phyloP scores from a whole-genome alignment of 345 rosid genomes.

The Salix caprea region DNA sequence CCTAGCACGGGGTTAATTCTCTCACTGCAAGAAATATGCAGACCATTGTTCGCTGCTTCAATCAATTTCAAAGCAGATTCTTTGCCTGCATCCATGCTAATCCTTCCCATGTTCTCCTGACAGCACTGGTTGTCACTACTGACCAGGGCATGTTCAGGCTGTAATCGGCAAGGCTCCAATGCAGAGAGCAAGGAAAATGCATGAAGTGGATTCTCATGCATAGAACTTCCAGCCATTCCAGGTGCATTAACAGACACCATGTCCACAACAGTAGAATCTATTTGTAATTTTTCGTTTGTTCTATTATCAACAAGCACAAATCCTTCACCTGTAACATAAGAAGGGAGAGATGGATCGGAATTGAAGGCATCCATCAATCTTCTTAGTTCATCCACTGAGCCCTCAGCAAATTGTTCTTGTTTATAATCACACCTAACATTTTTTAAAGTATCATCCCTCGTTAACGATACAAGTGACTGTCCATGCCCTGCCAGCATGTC shows the following conservation, averaged over 20 bases:
- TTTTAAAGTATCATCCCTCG: conserved; percentile 15
- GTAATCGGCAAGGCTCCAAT: conserved; percentile 37
- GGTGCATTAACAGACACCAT: conserved; percentile 8
- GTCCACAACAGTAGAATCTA: conserved; percentile 18
- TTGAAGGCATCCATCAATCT: conserved; percentile 28
- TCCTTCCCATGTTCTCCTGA: not conserved
- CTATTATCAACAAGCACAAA: conserved; percentile 22
- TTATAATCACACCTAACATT: conserved; percentile 19
- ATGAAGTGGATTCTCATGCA: conserved; percentile 18
- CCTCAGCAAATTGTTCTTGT: conserved; percentile 26
- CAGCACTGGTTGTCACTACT: conserved; percentile 20
- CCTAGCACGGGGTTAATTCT: conserved; percentile 62
- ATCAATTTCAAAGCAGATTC: conserved; percentile 33
- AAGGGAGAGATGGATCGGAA: conserved; percentile 27
- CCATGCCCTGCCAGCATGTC: conserved; percentile 27
- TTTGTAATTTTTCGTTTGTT: conserved; percentile 22
- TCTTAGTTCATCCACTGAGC: conserved; percentile 32
- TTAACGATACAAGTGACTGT: conserved; percentile 15
- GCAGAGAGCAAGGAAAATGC: conserved; percentile 25
- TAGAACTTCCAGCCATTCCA: conserved; percentile 11
- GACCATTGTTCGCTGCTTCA: conserved; percentile 29
- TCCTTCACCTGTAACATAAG: conserved; percentile 32
- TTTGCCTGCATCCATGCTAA: conserved; percentile 20
- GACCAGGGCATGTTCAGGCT: conserved; percentile 24
- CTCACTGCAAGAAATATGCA: conserved; percentile 35